Conservation (phyloP, 768 basidiomycete species). For the Chlorophyllum brunneum region DNA sequence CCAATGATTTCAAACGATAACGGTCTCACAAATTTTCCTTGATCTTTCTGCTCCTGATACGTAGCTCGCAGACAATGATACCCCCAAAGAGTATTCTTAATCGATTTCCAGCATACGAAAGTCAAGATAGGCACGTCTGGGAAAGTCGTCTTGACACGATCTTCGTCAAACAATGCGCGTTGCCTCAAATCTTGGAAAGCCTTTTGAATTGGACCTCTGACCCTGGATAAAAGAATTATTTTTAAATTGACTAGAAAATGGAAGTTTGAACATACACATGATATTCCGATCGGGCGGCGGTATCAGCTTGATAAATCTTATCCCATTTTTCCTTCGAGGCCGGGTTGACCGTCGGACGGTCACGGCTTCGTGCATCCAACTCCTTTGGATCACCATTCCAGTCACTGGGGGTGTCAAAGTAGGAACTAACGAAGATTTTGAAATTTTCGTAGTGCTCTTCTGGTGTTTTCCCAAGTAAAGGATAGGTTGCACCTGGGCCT, state of each 20-base stretch:
- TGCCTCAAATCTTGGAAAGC: constrained; percentile 17
- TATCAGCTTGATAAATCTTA: constrained; percentile 15
- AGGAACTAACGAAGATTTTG: constrained; percentile 25
- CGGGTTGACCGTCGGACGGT: constrained; percentile 15
- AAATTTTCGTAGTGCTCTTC: constrained; percentile 23
- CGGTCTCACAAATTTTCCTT: constrained; percentile 19
- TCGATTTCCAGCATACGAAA: constrained; percentile 19
- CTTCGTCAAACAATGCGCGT: constrained; percentile 20
- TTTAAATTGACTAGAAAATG: not conserved
- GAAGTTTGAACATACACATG: constrained; percentile 16
- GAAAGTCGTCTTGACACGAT: constrained; percentile 16
- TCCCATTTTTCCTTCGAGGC: constrained; percentile 21
- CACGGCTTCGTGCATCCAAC: constrained; percentile 20
- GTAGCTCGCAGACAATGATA: constrained; percentile 15
- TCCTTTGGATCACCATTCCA: constrained; percentile 17
- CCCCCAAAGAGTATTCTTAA: constrained; percentile 24
- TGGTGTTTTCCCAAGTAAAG: constrained; percentile 17
- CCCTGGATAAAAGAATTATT: constrained; percentile 14
- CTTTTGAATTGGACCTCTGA: constrained; percentile 19
- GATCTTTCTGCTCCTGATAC: constrained; percentile 17
- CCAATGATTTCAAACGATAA: constrained; percentile 21
- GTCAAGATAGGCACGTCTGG: constrained; percentile 20
- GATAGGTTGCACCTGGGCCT: constrained; percentile 22
- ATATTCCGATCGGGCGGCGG: constrained; percentile 18
- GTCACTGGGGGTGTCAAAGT: constrained; percentile 23